Evolutionary conservation across 192 early-diverging fungal species (phyloP), one percentile per base, ranked within the genome.

Genomic region (Mortierella alpina): DNA sequence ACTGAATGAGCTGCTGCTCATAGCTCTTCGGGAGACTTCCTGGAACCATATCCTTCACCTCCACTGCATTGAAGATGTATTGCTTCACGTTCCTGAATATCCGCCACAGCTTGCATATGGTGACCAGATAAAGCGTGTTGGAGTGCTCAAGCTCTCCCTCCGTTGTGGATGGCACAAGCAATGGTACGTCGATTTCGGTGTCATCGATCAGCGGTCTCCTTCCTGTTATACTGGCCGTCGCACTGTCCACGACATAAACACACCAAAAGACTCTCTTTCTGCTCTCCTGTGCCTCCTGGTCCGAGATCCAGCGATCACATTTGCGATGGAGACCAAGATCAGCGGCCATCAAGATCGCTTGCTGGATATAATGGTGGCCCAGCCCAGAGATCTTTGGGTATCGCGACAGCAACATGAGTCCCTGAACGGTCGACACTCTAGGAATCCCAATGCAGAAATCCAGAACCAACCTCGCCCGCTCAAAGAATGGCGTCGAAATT

Each of bases 401-500:
- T 4, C 50, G 63, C 20, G 76, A 66, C 18, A 79, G 18, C 58
- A 79, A 46, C 22, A 79, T 49, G 5, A 79, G 18, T 23, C 76
- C 76, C n/a, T 79, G 76, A 10, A 79, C 76, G 2, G 76, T 79
- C 2, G 76, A 72, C 8, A 79, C 63, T 31, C 76, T 66, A 6
- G 76, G 76, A 3, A 79, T 64, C 0, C 76, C 76, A 5, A 79
- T 71, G 41, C 76, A 79, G 39, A 72, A 79, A 40, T 79, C 76
- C 49, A 79, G 48, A n/a, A 79, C 68, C 57, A 71, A 45, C 7
- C 85, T 70, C 15, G 85, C 84, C 17, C 86, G 58, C 48, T 88
- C 85, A 40, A 86, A 83, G 59, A 88, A 88, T 13, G 84, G 68
- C 4, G 85, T 84, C 20, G 83, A 85, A 10, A 84, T 61, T 9